Conservation (phyloP, 352 stramenopile genomes). For the Pythium guiyangense region DNA sequence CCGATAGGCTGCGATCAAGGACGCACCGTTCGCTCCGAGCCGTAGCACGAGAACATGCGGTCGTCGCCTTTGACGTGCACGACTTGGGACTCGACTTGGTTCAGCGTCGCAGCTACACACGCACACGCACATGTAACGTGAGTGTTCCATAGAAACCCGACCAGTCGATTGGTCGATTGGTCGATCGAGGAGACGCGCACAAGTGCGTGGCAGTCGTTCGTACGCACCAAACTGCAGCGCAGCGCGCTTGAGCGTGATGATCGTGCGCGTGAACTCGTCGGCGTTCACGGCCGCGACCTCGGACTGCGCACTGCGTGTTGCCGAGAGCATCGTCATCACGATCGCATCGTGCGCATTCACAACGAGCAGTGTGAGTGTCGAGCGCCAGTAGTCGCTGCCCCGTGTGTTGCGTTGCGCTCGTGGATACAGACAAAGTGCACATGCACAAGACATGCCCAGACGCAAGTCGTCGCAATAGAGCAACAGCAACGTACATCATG, state of each 20-base stretch:
- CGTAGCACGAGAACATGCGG: constrained; percentile 86
- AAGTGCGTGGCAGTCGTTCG: no score
- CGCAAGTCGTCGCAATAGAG: no score
- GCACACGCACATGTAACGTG: neutral
- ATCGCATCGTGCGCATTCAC: neutral
- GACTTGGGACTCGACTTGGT: constrained; percentile 78
- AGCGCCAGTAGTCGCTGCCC: neutral
- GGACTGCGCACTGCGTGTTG: constrained; percentile 47
- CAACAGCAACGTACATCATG: constrained; percentile 81
- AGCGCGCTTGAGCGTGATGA: constrained; percentile 76
- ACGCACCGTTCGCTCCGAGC: constrained; percentile 60
- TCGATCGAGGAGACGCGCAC: neutral
- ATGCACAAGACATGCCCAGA: no score
- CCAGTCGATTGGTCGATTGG: neutral
- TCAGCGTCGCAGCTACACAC: constrained; percentile 78
- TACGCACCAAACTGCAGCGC: constrained; percentile 84
- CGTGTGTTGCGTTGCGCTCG: no score
- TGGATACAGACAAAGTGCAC: no score
- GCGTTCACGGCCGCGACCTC: constrained; percentile 61
- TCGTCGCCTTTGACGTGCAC: constrained; percentile 80
- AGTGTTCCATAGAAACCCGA: neutral
- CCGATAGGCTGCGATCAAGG: no score
- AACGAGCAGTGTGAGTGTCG: neutral
- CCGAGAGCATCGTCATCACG: neutral
- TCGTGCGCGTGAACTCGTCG: constrained; percentile 73